Evolutionary conservation across 2,329 filamentous ascomycete genomes (phyloP), one percentile per base, ranked within the genome.

Genomic region (Phialophora tarda): DNA sequence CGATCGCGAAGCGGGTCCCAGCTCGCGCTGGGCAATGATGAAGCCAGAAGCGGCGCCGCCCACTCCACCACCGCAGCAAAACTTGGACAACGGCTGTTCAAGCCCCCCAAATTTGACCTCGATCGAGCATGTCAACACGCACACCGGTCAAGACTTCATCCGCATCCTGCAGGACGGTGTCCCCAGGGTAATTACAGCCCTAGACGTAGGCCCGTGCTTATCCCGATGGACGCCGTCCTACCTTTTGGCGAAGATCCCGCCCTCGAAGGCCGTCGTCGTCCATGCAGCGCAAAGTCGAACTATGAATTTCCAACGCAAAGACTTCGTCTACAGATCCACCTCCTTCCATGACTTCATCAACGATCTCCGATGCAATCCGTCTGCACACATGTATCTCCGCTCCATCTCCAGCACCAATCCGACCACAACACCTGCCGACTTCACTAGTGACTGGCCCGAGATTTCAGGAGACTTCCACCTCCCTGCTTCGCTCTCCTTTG

Each of bases 221-320:
- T 74, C 83, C 14, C 80, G 81, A 32, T 96, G 92, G 93, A 89
- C 84, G 1, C 79, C 86, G 11, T 82, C 87, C 3, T 91, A 93
- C 75, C 83, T 97, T 47, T 82, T 85, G 54, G 79, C 85, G 11
- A 83, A 82, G 10, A 80, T 93, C 58, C 89, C 90, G 3, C 67
- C 75, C 14, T 82, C 88, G 48, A 87, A 86, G 70, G 82, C 88
- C 79, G 88, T 90, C 77, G 75, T 92, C 11, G 86, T 96, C 4
- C 93, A 97, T 73, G 86, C 91, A 70, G 87, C 89, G 23, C 78
- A 82, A 6, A 83, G 81, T 4, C 81, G 85, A 32, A 85, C 85
- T 54, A 92, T 96, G 89, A 89, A 91, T 71, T 96, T 97, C 74
- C 88, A 88, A 64, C 82, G 83, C 54, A 96, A 96, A 78, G 96